Evolutionary conservation across 805 yeast species (phyloP).

Genomic region (Saturnispora kantuleensis): DNA sequence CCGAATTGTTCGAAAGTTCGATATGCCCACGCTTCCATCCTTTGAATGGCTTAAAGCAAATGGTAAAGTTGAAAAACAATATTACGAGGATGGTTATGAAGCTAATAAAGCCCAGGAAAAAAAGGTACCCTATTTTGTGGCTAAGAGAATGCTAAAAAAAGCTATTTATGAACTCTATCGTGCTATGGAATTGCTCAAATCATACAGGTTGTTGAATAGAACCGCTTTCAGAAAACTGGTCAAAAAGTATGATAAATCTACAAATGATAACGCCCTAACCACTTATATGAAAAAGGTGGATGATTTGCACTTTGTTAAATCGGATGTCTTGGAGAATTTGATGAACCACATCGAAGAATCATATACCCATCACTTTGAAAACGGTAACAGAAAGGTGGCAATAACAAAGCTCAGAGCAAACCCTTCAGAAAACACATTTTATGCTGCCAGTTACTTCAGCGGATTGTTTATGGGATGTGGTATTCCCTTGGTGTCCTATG

Average conservation of each 20-base stretch:
- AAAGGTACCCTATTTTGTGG: constrained; percentile 48
- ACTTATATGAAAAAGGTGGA: constrained; percentile 51
- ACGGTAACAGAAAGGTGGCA: constrained; percentile 61
- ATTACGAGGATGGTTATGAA: constrained; percentile 27
- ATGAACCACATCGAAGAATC: constrained; percentile 55
- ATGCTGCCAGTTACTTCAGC: constrained; percentile 41
- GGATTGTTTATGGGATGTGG: constrained; percentile 67
- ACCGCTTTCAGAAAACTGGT: constrained; percentile 85
- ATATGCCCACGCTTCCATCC: constrained; percentile 33
- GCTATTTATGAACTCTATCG: constrained; percentile 69
- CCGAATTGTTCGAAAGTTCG: constrained; percentile 28
- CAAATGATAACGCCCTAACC: constrained; percentile 33
- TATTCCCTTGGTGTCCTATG: constrained; percentile 55
- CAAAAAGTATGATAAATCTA: constrained; percentile 81
- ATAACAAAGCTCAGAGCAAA: constrained; percentile 56
- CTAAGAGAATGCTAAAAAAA: constrained; percentile 55
- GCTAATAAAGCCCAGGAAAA: constrained; percentile 12
- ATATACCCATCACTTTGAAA: constrained; percentile 56
- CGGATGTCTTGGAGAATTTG: constrained; percentile 59
- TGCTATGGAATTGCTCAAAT: constrained; percentile 56
- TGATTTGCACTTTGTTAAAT: constrained; percentile 45
- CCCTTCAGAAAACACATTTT: constrained; percentile 31
- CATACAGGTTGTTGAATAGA: constrained; percentile 66
- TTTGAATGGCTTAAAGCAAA: constrained; percentile 26
- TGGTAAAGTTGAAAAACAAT: constrained; percentile 26